Base-by-base conservation (phyloP, 495 filamentous ascomycete species). In the Monascus purpureus region DNA sequence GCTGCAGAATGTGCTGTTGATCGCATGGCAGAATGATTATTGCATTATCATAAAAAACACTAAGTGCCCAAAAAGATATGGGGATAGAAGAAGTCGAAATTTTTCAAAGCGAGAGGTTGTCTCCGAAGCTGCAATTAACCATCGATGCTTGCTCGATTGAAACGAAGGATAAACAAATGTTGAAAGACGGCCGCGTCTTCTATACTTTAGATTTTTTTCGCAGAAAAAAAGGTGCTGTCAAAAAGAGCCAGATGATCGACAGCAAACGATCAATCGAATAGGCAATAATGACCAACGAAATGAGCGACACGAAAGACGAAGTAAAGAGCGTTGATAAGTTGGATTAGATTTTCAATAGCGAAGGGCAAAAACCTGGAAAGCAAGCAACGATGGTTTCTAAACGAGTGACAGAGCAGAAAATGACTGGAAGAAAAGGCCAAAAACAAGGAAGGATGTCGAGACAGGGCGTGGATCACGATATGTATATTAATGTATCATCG, bases 361-460 rank as follows among this genome's bases (percentile, higher is more conserved):
- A 38, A 61, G 46, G 39, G 49, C 53, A 41, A 46, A 55, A 41
- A 44, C 37, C 43, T 40, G 39, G 38, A 47, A 43, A 48, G 29
- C 42, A 41, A 46, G 31, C 44, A 37, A 41, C 32, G 45, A 41
- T 28, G 28, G 52, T 51, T 56, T 55, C 47, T 33, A 57, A 57
- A 59, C 42, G 45, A 57, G 41, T 35, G 48, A 52, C 50, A 42
- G 44, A 38, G 40, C 16, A 39, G 37, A 47, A 40, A 51, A 55
- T 39, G 49, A 55, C 45, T 47, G 53, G 49, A 50, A 46, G 41
- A 41, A 40, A 49, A 48, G 29, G 32, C 46, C 43, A 45, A 34
- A 41, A 36, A 23, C 29, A 17, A 15, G 29, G 9, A 17, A 31
- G 20, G 9, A 22, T 5, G 20, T 9, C 4, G 20, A 9, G 20